phyloP scores from a whole-genome alignment of 169 alveolate genomes.

The Eimeria acervulina region DNA sequence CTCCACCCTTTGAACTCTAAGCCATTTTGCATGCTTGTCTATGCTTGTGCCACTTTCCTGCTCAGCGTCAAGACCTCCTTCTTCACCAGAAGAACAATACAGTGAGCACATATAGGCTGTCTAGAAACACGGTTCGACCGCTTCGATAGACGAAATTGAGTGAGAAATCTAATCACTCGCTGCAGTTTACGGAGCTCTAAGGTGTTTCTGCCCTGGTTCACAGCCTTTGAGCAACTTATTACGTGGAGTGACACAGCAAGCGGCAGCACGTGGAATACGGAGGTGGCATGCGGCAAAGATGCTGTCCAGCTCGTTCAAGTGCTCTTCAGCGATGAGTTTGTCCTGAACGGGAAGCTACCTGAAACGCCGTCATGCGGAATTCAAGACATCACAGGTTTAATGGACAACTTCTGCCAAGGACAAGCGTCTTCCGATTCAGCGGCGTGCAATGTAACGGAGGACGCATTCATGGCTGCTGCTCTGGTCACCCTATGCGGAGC shows the following conservation, averaged over 20 bases:
- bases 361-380: conserved; percentile 54
- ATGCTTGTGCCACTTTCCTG: background rate
- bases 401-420: background rate
- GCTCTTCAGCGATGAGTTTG: conserved; percentile 62
- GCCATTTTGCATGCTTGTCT: background rate
- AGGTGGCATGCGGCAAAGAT: conserved; percentile 40
- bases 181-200: background rate
- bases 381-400: conserved; percentile 38
- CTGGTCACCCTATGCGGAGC: conserved; percentile 32
- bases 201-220: background rate
- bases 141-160: background rate
- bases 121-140: background rate
- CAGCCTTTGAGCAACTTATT: background rate
- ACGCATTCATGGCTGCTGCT: background rate
- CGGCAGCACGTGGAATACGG: conserved; percentile 56
- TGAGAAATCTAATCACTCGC: background rate
- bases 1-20: background rate
- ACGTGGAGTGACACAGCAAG: conserved; percentile 43
- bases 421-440: conserved; percentile 30
- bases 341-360: conserved; percentile 13
- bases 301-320: conserved; percentile 63
- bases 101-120: background rate
- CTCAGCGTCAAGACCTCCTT: conserved; percentile 6
- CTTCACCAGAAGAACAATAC: conserved; percentile 22
- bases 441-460: conserved; percentile 7